Conservation (phyloP, 139 green algal genomes). For the Chlamydomonas eustigma region DNA sequence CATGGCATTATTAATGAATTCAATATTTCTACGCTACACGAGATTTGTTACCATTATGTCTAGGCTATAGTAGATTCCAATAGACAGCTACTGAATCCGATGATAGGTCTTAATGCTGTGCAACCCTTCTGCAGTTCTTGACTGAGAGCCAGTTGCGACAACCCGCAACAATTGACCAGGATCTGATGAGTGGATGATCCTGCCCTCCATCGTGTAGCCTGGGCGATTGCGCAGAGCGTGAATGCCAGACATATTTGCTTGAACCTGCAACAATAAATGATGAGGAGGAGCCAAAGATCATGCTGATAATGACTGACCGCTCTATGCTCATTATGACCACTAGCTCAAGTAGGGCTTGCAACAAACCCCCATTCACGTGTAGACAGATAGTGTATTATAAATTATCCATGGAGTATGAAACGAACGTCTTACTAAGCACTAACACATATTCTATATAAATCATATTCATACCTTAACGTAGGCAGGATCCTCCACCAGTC, state of each 20-base stretch:
- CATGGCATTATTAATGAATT: too few relatives aligned
- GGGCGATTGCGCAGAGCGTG: not conserved
- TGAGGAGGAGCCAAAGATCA: too few relatives aligned
- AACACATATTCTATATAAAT: not conserved
- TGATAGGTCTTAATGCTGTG: not conserved
- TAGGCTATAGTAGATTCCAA: too few relatives aligned
- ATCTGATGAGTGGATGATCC: not conserved
- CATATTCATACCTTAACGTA: not conserved
- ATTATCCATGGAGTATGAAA: too few relatives aligned
- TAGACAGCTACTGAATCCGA: not conserved
- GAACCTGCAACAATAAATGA: not conserved
- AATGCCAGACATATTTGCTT: conserved; percentile 9
- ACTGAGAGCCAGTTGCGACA: not conserved
- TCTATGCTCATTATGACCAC: too few relatives aligned
- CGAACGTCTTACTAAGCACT: too few relatives aligned
- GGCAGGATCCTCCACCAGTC: not conserved
- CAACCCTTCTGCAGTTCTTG: not conserved
- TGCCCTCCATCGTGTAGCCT: not conserved
- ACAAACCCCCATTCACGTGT: too few relatives aligned
- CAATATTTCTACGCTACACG: too few relatives aligned
- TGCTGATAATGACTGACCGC: too few relatives aligned
- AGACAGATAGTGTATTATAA: not conserved
- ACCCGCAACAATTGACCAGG: not conserved
- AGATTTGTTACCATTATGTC: too few relatives aligned
- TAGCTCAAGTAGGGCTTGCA: too few relatives aligned